These are phyloP conservation scores for Pyrenophora graminea DNA, from an alignment of 2,329 filamentous ascomycete species.

Conservation along the genomic window DNA sequence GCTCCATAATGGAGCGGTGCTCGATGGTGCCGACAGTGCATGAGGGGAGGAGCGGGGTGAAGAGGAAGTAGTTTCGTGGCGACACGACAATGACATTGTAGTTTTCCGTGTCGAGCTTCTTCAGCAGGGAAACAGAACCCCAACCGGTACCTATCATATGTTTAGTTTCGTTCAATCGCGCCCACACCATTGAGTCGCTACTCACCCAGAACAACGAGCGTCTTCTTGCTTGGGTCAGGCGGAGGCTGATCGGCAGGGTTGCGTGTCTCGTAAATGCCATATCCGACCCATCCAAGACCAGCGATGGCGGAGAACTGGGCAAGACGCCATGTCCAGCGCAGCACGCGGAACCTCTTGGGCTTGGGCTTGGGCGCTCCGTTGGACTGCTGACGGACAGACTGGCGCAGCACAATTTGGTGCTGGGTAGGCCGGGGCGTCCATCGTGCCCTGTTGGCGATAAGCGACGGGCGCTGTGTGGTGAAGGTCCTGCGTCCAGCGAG, in stretches of 20 bases:
- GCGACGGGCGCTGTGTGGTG: constrained; percentile 40
- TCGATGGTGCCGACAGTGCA: constrained; percentile 97
- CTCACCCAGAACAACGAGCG: constrained; percentile 88
- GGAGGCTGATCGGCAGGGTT: constrained; percentile 78
- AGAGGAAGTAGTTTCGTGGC: constrained; percentile 99
- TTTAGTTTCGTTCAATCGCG: constrained; percentile 13
- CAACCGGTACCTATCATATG: constrained; percentile 78
- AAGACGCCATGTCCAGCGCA: constrained; percentile 83
- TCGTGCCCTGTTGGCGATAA: constrained; percentile 40
- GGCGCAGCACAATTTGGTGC: constrained; percentile 43
- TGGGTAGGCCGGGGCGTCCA: constrained; percentile 42
- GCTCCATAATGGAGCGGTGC: constrained; percentile 99
- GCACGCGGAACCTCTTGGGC: constrained; percentile 61
- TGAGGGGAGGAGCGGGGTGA: constrained; percentile 94
- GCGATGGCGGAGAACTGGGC: constrained; percentile 76
- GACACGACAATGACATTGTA: constrained; percentile 99
- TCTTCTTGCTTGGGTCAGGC: constrained; percentile 91
- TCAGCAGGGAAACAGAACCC: constrained; percentile 93
- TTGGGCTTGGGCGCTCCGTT: constrained; percentile 38
- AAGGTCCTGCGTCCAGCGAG: constrained; percentile 43
- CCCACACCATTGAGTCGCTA: background rate
- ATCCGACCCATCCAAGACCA: constrained; percentile 72
- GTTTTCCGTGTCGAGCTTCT: constrained; percentile 98
- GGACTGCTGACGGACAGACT: constrained; percentile 42
- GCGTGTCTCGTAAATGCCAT: constrained; percentile 80